These are phyloP conservation scores for Lomentospora prolificans DNA, from an alignment of 2,329 filamentous ascomycete species.

Conservation along the genomic window DNA sequence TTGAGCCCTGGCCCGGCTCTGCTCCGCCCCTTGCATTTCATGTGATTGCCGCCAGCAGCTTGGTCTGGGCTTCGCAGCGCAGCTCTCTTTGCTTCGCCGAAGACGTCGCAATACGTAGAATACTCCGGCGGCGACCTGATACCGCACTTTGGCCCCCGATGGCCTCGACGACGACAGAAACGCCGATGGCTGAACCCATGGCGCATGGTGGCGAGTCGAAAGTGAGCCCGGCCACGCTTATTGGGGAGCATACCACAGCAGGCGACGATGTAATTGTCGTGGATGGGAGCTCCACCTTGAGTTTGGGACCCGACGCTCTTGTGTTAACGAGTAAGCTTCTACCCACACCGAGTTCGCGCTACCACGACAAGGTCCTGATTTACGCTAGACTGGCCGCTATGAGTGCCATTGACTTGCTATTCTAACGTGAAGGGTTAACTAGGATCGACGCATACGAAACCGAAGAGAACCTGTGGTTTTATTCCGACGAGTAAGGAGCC, in stretches of 20 bases:
- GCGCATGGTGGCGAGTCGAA: not conserved
- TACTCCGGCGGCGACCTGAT: no score
- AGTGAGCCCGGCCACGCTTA: no score
- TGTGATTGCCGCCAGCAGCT: not conserved
- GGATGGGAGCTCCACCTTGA: not conserved
- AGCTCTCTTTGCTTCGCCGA: no score
- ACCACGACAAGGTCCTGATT: not conserved
- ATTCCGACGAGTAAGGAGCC: conserved; percentile 9
- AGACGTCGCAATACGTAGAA: no score
- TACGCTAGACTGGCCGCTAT: not conserved
- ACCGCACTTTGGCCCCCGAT: no score
- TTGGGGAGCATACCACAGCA: not conserved
- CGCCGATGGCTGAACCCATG: not conserved
- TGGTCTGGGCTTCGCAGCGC: not conserved
- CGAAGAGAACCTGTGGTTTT: conserved; percentile 13
- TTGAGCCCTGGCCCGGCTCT: not conserved
- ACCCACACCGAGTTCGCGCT: not conserved
- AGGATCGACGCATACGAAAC: not conserved
- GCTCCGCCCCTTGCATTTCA: not conserved
- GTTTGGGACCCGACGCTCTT: not conserved
- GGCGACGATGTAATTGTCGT: conserved; percentile 2
- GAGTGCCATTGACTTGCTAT: not conserved
- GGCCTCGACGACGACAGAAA: not conserved
- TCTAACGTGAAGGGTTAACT: not conserved
- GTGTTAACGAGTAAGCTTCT: conserved; percentile 4